These are phyloP conservation scores for Russula brevipes DNA, from an alignment of 768 basidiomycete species.

Conservation along the genomic window DNA sequence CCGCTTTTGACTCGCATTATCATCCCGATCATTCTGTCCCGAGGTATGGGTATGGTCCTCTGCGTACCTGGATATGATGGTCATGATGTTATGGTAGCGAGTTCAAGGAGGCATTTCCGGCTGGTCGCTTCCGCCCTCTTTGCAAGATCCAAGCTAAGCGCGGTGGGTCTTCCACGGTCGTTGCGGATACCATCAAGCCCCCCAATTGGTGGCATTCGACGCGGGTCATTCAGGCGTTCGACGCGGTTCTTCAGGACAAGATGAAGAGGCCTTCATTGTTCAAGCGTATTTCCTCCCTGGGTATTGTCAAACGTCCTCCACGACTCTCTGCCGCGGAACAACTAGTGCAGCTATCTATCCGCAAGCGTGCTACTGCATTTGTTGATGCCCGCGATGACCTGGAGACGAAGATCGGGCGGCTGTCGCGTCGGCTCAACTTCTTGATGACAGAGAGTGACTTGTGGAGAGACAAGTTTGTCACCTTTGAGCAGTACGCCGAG, in stretches of 20 bases:
- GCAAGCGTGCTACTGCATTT: conserved; percentile 90
- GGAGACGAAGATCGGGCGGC: conserved; percentile 87
- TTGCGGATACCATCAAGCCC: conserved; percentile 84
- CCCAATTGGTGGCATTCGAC: conserved; percentile 96
- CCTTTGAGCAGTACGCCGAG: conserved; percentile 92
- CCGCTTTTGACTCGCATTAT: conserved; percentile 80
- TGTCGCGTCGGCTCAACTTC: conserved; percentile 82
- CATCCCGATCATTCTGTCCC: conserved; percentile 86
- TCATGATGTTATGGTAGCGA: conserved; percentile 46
- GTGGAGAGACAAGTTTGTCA: conserved; percentile 92
- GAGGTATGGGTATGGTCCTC: conserved; percentile 39
- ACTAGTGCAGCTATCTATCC: conserved; percentile 80
- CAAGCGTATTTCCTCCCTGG: conserved; percentile 77
- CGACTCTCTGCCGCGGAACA: conserved; percentile 68
- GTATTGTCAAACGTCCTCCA: conserved; percentile 62
- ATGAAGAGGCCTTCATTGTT: conserved; percentile 86
- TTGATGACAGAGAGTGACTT: conserved; percentile 86
- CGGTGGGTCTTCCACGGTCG: conserved; percentile 70
- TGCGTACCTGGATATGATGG: background rate
- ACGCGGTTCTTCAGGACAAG: conserved; percentile 83
- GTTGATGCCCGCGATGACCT: conserved; percentile 91
- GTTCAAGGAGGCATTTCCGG: conserved; percentile 93
- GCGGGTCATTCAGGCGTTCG: conserved; percentile 86
- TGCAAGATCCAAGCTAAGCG: conserved; percentile 87
- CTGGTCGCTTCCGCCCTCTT: conserved; percentile 83